Evolutionary conservation across 345 rosid genomes (phyloP).

Genomic region (Luvunga scandens): DNA sequence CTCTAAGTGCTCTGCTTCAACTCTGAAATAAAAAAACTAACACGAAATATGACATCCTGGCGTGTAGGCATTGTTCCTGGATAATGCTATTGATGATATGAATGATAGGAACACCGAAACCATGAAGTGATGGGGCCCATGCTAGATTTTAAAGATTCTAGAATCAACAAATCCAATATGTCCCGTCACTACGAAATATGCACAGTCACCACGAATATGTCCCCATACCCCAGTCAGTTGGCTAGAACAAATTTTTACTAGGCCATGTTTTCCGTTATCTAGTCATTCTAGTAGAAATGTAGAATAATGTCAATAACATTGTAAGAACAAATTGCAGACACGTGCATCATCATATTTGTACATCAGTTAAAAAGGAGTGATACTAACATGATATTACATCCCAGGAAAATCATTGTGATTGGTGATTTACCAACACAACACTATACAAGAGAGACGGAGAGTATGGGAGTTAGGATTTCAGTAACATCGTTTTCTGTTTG

Average conservation of each 20-base stretch:
- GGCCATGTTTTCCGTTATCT: background rate
- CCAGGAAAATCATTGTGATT: background rate
- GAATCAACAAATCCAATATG: background rate
- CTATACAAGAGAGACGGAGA: background rate
- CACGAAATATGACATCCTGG: slow-evolving; percentile 21
- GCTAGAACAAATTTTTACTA: background rate
- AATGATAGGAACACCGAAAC: background rate
- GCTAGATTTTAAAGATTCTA: background rate
- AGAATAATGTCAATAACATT: background rate
- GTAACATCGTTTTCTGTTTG: background rate
- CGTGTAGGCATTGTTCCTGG: slow-evolving; percentile 26
- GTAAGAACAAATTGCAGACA: background rate
- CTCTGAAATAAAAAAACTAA: background rate
- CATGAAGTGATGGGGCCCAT: background rate
- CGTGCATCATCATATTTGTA: background rate
- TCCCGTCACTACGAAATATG: background rate
- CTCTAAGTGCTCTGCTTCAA: background rate
- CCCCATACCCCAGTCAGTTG: background rate
- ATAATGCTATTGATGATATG: slow-evolving; percentile 5
- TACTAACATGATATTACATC: background rate
- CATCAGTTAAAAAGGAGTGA: background rate
- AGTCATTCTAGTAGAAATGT: no score
- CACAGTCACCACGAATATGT: no score
- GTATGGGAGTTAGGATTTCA: background rate
- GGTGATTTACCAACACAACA: background rate